Percentiles rank a stretch among this genome's conserved stretches.
Conservation (phyloP, 495 filamentous ascomycete species). For the Neurospora hispaniola region DNA sequence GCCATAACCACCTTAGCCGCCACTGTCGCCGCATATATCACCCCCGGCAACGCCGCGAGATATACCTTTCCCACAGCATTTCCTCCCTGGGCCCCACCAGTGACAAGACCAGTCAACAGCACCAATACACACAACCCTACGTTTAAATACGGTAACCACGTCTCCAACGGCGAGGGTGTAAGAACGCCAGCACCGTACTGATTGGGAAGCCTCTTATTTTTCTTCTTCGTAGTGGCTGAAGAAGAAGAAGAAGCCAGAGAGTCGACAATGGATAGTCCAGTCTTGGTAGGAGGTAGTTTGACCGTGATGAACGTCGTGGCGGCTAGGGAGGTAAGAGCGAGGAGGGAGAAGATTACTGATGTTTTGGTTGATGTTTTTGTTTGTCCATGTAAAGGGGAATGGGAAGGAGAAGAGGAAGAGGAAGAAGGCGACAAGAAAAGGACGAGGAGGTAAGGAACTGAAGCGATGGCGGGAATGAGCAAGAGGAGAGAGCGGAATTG, state of each 20-base stretch:
- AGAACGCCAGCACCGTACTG: background rate
- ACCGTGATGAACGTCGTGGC: slow-evolving; percentile 44
- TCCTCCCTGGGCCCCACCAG: slow-evolving; percentile 4
- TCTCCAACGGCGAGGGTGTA: slow-evolving; percentile 26
- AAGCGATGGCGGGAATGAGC: slow-evolving; percentile 41
- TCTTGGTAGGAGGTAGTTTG: slow-evolving; percentile 27
- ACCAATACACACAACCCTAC: slow-evolving; percentile 29
- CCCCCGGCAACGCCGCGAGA: slow-evolving; percentile 29
- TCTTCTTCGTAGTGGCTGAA: background rate
- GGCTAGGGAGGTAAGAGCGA: slow-evolving; percentile 49
- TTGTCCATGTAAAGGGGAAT: slow-evolving; percentile 12
- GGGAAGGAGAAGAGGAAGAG: background rate
- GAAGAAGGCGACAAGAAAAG: slow-evolving; percentile 22
- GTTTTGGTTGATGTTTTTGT: slow-evolving; percentile 18
- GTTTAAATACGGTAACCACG: slow-evolving; percentile 40
- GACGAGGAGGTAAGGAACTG: slow-evolving; percentile 41
- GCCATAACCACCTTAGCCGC: slow-evolving; percentile 42
- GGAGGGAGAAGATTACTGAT: slow-evolving; percentile 31
- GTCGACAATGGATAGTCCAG: slow-evolving; percentile 30
- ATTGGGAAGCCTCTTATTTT: background rate
- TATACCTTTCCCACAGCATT: slow-evolving; percentile 3
- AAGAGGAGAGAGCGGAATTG: slow-evolving; percentile 50
- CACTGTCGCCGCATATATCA: slow-evolving; percentile 38
- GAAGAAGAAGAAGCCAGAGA: background rate
- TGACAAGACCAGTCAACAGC: slow-evolving; percentile 19